Conservation (phyloP, 805 yeast species). For the Schwanniomyces yamadae region DNA sequence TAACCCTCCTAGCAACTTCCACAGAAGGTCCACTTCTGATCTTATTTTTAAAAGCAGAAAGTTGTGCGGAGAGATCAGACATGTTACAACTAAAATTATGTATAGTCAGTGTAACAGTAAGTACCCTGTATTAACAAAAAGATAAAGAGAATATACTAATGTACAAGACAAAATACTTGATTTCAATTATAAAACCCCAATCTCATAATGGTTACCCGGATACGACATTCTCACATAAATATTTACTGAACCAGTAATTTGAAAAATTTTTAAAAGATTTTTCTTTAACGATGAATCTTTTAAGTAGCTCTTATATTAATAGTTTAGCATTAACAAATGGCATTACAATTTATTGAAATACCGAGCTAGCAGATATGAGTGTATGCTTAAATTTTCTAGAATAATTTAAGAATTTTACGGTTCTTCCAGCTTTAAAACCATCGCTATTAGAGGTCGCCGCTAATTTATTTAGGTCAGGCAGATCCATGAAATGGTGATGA, state of each 20-base stretch:
- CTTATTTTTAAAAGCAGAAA: constrained; percentile 46
- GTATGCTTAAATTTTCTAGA: constrained; percentile 22
- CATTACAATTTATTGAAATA: constrained; percentile 2
- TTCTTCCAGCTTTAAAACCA: constrained; percentile 86
- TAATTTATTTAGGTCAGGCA: constrained; percentile 47
- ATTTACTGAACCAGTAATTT: background rate
- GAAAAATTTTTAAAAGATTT: background rate
- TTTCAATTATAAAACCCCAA: background rate
- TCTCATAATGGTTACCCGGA: constrained; percentile 5
- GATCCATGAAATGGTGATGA: constrained; percentile 97
- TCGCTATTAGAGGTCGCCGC: constrained; percentile 95
- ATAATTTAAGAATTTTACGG: constrained; percentile 10
- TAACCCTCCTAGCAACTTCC: constrained; percentile 26
- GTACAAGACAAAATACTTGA: background rate
- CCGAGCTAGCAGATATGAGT: constrained; percentile 21
- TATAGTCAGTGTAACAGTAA: too few species aligned
- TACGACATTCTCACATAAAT: too few species aligned
- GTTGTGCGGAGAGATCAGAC: constrained; percentile 43
- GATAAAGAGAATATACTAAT: background rate
- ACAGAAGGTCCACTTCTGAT: constrained; percentile 47
- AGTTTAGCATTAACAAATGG: constrained; percentile 23
- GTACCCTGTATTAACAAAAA: too few species aligned
- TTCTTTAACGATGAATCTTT: constrained; percentile 8
- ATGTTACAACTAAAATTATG: constrained; percentile 11
- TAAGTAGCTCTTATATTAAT: constrained; percentile 10